A percentile compares a stretch with the other conserved stretches of the same genome.
Conservation (phyloP, 768 basidiomycete species). For the Russula sp. region DNA sequence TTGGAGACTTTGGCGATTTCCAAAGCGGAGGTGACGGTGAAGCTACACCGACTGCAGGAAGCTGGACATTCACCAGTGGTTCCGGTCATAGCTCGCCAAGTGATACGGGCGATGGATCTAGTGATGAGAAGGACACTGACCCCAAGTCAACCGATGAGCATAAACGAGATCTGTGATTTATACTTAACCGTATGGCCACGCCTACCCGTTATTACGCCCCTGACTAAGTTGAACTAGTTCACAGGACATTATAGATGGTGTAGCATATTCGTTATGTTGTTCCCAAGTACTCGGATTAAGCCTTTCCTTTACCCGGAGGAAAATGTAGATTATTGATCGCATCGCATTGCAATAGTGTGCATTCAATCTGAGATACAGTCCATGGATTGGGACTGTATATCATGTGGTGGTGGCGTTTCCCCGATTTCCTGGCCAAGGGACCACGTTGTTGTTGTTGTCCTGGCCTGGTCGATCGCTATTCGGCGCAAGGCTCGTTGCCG, state of each 20-base stretch:
- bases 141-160: background rate
- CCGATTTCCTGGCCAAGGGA: background rate
- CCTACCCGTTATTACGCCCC: background rate
- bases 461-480: background rate
- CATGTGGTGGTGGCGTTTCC: background rate
- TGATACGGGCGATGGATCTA: slow-evolving; percentile 14
- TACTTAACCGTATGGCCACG: slow-evolving; percentile 11
- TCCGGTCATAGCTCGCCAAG: slow-evolving; percentile 20
- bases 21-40: slow-evolving; percentile 46
- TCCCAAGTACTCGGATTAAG: background rate
- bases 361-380: background rate
- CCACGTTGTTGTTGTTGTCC: background rate
- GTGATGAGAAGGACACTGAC: slow-evolving; percentile 15
- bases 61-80: slow-evolving; percentile 59
- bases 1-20: slow-evolving; percentile 70
- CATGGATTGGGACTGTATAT: background rate
- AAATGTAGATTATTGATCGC: background rate
- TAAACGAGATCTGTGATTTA: slow-evolving; percentile 17
- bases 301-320: background rate
- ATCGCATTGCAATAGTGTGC: background rate
- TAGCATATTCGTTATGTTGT: background rate
- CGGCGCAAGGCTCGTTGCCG: background rate
- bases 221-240: background rate
- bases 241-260: background rate
- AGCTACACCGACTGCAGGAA: slow-evolving; percentile 57